Percentiles rank a stretch among this genome's conserved stretches.
Evolutionary conservation across 495 filamentous ascomycete genomes (phyloP).

Genomic region (Echria macrotheca): DNA sequence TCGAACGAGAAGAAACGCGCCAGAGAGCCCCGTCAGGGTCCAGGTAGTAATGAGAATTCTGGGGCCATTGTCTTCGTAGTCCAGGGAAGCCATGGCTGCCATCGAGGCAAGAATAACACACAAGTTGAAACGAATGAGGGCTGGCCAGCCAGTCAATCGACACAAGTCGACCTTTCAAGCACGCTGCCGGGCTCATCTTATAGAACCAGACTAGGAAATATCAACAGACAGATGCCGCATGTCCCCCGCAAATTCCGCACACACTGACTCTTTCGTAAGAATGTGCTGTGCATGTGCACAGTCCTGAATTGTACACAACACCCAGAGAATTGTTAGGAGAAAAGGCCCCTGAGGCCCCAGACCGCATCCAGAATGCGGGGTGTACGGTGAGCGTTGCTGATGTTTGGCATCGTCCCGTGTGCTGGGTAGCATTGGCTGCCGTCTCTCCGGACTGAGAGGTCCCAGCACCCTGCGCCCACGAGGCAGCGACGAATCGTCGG

Average conservation of each 20-base stretch:
- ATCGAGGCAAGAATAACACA: neutral
- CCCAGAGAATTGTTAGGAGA: too few species aligned
- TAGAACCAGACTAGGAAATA: too few species aligned
- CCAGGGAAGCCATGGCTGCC: slow-evolving; percentile 5
- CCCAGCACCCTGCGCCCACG: slow-evolving; percentile 12
- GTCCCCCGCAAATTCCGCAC: neutral
- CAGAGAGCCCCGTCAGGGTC: slow-evolving; percentile 21
- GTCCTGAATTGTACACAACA: too few species aligned
- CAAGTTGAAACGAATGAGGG: neutral
- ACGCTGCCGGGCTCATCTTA: too few species aligned
- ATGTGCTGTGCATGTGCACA: neutral
- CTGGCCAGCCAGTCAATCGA: neutral
- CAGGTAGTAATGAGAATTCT: slow-evolving; percentile 22
- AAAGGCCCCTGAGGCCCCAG: slow-evolving; percentile 4
- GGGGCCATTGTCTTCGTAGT: slow-evolving; percentile 15
- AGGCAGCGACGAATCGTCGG: slow-evolving; percentile 3
- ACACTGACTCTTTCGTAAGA: neutral
- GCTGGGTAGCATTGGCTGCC: slow-evolving; percentile 3
- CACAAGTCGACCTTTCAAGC: too few species aligned
- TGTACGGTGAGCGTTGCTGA: neutral
- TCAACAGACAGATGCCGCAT: too few species aligned
- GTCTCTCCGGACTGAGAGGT: neutral
- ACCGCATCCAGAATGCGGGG: neutral
- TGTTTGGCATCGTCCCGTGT: slow-evolving; percentile 3
- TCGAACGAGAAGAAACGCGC: slow-evolving; percentile 25